Conservation (phyloP, 2,329 filamentous ascomycete species). For the Fusarium sp. region DNA sequence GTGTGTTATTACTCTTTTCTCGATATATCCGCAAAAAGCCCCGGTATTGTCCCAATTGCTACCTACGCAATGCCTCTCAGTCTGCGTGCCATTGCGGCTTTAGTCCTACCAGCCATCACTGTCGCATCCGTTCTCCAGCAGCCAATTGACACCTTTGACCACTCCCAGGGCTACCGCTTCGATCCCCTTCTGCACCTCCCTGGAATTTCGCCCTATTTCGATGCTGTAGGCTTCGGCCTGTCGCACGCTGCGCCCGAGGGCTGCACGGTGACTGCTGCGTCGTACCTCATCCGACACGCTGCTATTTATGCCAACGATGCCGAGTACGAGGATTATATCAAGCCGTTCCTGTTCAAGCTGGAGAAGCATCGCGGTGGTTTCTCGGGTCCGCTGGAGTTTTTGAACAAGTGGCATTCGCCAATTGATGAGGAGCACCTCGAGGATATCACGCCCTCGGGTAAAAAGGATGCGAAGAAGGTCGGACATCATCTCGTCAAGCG, state of each 20-base stretch:
- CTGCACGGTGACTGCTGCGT: slow-evolving; percentile 39
- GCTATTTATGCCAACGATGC: slow-evolving; percentile 44
- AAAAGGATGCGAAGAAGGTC: slow-evolving; percentile 34
- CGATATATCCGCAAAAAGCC: not conserved
- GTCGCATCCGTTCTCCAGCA: slow-evolving; percentile 30
- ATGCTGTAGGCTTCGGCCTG: slow-evolving; percentile 43
- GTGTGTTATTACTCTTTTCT: not conserved
- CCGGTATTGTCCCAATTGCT: not conserved
- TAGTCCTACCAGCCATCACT: slow-evolving; percentile 1
- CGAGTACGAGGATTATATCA: slow-evolving; percentile 45
- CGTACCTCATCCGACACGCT: slow-evolving; percentile 43
- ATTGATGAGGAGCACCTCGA: slow-evolving; percentile 42
- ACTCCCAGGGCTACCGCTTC: slow-evolving; percentile 43
- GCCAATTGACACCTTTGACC: slow-evolving; percentile 34
- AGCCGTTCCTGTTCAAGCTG: slow-evolving; percentile 40
- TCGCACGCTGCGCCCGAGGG: slow-evolving; percentile 40
- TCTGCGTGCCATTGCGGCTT: slow-evolving; percentile 13
- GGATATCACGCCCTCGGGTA: slow-evolving; percentile 42
- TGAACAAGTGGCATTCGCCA: slow-evolving; percentile 42
- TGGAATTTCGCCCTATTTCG: slow-evolving; percentile 45
- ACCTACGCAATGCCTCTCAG: slow-evolving; percentile 11
- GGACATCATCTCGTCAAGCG: slow-evolving; percentile 37
- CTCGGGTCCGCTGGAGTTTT: slow-evolving; percentile 33
- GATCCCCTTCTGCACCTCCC: slow-evolving; percentile 44
- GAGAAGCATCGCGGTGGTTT: slow-evolving; percentile 41